Percentiles rank a stretch among this genome's conserved stretches.
Evolutionary conservation across 129 eudicot species (phyloP).

Genomic region (Gnaphalium uliginosum): DNA sequence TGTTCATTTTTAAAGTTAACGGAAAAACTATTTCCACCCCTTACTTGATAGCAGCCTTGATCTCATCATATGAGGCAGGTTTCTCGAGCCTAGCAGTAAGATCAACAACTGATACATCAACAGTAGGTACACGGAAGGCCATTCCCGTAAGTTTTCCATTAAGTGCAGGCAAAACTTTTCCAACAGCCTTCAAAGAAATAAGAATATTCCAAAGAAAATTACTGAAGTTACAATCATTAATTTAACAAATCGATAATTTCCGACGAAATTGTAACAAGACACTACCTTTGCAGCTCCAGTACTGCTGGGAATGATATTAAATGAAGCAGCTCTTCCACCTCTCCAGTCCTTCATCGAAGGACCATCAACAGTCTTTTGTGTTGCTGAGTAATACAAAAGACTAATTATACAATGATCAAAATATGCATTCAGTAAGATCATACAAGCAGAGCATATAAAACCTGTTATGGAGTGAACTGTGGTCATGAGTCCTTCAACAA

Average conservation of each 20-base stretch:
- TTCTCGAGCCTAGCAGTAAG: slow-evolving; percentile 86
- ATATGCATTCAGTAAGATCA: no score
- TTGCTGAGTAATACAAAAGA: slow-evolving; percentile 40
- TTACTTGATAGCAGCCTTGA: slow-evolving; percentile 83
- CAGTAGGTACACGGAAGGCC: slow-evolving; percentile 88
- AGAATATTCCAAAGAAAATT: no score
- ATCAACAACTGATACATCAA: slow-evolving; percentile 86
- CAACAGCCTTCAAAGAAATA: slow-evolving; percentile 53
- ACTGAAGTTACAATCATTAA: no score
- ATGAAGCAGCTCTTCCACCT: slow-evolving; percentile 94
- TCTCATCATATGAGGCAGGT: slow-evolving; percentile 70
- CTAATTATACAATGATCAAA: not conserved
- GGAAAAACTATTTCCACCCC: not conserved
- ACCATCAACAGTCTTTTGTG: slow-evolving; percentile 89
- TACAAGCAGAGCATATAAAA: slow-evolving; percentile 4
- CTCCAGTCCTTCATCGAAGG: slow-evolving; percentile 92
- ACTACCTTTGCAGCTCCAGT: slow-evolving; percentile 89
- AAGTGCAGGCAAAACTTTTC: slow-evolving; percentile 76
- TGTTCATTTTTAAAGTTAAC: no score
- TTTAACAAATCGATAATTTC: not conserved
- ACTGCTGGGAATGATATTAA: slow-evolving; percentile 90
- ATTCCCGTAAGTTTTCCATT: slow-evolving; percentile 89
- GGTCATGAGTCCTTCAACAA: slow-evolving; percentile 85
- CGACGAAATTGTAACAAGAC: no score
- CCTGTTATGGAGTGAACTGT: slow-evolving; percentile 80